These are phyloP conservation scores for Trichoderma citrinoviride DNA, from an alignment of 2,329 filamentous ascomycete genomes.

Conservation along the genomic window DNA sequence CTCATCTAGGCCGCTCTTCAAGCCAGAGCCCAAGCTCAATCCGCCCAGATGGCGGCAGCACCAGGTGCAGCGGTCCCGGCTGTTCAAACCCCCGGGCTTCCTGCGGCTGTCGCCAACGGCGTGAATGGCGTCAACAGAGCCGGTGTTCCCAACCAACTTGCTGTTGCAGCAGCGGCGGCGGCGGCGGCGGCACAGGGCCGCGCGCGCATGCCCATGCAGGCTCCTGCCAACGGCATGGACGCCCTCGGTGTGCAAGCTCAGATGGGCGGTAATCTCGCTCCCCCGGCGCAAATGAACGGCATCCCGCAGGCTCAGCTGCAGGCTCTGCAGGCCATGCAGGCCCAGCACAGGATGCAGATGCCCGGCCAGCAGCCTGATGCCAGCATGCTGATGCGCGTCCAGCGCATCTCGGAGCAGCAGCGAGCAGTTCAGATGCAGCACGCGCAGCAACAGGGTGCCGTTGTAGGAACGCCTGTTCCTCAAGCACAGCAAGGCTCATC, in stretches of 20 bases:
- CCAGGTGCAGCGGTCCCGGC: slow-evolving; percentile 39
- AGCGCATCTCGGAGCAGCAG: slow-evolving; percentile 65
- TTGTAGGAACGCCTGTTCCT: slow-evolving; percentile 34
- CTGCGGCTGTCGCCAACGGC: slow-evolving; percentile 31
- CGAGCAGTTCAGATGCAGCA: slow-evolving; percentile 51
- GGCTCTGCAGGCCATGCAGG: slow-evolving; percentile 42
- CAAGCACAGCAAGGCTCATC: slow-evolving; percentile 45
- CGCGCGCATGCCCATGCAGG: slow-evolving; percentile 54
- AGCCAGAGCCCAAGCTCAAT: slow-evolving; percentile 47
- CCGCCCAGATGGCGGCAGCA: slow-evolving; percentile 43
- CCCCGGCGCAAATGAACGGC: slow-evolving; percentile 59
- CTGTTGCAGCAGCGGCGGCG: slow-evolving; percentile 41
- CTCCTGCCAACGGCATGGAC: slow-evolving; percentile 51
- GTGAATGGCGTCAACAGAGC: slow-evolving; percentile 36
- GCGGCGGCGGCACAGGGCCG: slow-evolving; percentile 44
- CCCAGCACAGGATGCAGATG: slow-evolving; percentile 58
- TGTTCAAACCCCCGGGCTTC: slow-evolving; percentile 30
- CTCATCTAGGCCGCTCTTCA: slow-evolving; percentile 42
- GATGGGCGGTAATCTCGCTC: slow-evolving; percentile 50
- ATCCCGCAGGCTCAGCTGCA: slow-evolving; percentile 71
- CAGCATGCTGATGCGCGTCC: slow-evolving; percentile 60
- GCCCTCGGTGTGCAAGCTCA: slow-evolving; percentile 46
- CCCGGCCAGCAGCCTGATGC: slow-evolving; percentile 47
- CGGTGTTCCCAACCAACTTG: slow-evolving; percentile 44
- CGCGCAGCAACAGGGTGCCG: slow-evolving; percentile 34